A percentile compares a stretch with the other conserved stretches of the same genome.
Conservation (phyloP, 1,284 basidiomycete species). For the Inonotus obliquus region DNA sequence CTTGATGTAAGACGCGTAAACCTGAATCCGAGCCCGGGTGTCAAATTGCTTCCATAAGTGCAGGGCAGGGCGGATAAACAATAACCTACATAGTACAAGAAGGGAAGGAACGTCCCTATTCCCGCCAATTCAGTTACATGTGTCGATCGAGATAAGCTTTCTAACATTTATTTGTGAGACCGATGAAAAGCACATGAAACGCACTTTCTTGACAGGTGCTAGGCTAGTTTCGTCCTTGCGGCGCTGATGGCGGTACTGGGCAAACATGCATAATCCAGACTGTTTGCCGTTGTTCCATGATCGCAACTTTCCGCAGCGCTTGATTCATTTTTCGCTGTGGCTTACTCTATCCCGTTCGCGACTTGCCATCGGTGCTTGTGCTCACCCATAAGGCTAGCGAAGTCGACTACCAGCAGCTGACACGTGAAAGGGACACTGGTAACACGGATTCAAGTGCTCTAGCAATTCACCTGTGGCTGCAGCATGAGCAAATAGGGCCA, state of each 20-base stretch:
- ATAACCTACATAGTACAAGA: background rate
- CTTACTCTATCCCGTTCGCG: background rate
- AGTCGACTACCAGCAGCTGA: no score
- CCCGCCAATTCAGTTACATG: background rate
- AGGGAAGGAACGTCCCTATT: background rate
- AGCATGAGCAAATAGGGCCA: background rate
- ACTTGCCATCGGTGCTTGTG: background rate
- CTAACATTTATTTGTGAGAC: background rate
- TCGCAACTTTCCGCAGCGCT: conserved; percentile 1
- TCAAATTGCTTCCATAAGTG: background rate
- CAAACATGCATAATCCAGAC: background rate
- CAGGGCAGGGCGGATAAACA: background rate
- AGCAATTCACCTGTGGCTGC: background rate
- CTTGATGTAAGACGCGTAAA: background rate
- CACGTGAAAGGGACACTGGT: background rate
- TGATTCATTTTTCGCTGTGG: background rate
- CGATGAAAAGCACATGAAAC: background rate
- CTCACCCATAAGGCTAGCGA: no score
- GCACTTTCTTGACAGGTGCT: background rate
- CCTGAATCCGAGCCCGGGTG: background rate
- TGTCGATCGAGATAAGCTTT: conserved; percentile 6
- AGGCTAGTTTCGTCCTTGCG: background rate
- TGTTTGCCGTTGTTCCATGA: background rate
- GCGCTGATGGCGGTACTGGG: background rate
- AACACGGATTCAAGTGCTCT: background rate